Percentiles rank a stretch among this genome's conserved stretches.
phyloP scores from a whole-genome alignment of 805 yeast genomes.

The Starmera caribaea region DNA sequence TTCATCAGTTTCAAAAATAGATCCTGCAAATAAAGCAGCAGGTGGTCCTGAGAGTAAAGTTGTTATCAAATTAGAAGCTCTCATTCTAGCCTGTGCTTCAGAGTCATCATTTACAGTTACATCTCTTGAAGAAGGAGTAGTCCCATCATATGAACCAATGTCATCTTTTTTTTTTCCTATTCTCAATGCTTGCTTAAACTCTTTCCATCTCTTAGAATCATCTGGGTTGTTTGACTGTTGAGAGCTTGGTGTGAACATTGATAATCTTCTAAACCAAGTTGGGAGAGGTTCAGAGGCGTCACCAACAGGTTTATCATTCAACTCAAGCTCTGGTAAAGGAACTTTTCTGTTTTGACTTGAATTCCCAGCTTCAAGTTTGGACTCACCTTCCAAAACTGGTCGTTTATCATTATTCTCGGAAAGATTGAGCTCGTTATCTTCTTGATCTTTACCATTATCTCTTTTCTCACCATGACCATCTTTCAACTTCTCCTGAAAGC shows the following conservation, averaged over 20 bases:
- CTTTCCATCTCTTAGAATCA: conserved; percentile 14
- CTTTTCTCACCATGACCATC: background rate
- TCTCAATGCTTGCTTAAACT: conserved; percentile 18
- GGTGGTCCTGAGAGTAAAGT: conserved; percentile 62
- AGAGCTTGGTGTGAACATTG: background rate
- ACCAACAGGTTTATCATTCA: background rate
- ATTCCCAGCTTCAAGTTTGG: background rate
- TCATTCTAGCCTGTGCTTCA: conserved; percentile 17
- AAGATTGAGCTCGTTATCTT: background rate
- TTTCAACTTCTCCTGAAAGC: background rate
- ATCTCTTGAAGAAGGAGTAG: conserved; percentile 1
- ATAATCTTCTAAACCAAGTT: conserved; percentile 1
- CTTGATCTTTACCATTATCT: background rate
- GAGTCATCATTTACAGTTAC: conserved; percentile 5
- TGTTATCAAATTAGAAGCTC: conserved; percentile 35
- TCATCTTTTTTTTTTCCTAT: conserved; percentile 9
- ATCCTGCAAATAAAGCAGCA: conserved; percentile 63
- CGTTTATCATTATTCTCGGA: background rate
- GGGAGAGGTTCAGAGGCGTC: background rate
- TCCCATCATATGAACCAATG: background rate
- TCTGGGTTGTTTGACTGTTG: background rate
- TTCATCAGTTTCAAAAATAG: conserved; percentile 70
- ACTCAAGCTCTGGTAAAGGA: background rate
- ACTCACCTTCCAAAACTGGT: background rate
- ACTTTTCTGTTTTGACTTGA: background rate